Conservation (phyloP, 2,329 filamentous ascomycete genomes). For the Arthrobotrys conoides region DNA sequence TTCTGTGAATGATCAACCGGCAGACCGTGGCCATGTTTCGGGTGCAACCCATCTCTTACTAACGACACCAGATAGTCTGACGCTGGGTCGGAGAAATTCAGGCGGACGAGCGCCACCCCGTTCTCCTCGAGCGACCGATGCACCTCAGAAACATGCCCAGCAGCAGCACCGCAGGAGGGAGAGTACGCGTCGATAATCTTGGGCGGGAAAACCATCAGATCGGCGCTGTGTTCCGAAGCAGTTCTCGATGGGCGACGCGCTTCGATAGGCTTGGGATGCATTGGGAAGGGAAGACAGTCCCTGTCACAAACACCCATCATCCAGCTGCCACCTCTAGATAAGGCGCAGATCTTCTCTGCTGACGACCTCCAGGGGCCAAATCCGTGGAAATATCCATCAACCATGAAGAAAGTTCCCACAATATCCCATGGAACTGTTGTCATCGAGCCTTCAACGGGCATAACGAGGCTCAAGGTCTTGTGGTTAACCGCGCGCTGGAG, state of each 20-base stretch:
- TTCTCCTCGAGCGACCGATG: constrained; percentile 58
- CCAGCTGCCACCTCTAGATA: constrained; percentile 53
- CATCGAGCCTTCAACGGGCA: neutral
- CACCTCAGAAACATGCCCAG: constrained; percentile 41
- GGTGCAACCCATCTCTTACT: constrained; percentile 53
- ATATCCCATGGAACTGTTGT: constrained; percentile 45
- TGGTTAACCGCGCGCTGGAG: constrained; percentile 61
- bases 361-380: constrained; percentile 60
- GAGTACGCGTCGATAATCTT: constrained; percentile 46
- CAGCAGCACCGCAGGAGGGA: constrained; percentile 13
- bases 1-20: constrained; percentile 63
- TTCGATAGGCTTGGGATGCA: constrained; percentile 24
- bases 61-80: constrained; percentile 63
- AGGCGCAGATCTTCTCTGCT: constrained; percentile 59
- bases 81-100: constrained; percentile 61
- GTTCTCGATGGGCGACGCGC: constrained; percentile 25
- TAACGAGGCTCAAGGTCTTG: constrained; percentile 41
- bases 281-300: constrained; percentile 42
- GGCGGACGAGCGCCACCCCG: constrained; percentile 62
- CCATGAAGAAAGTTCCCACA: constrained; percentile 61
- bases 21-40: constrained; percentile 60
- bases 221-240: constrained; percentile 32
- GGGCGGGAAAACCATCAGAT: constrained; percentile 26
- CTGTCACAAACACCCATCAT: constrained; percentile 46
- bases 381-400: constrained; percentile 60